Percentiles rank a stretch among this genome's conserved stretches.
phyloP scores from a whole-genome alignment of 805 yeast genomes.

The Saturnispora sekii region DNA sequence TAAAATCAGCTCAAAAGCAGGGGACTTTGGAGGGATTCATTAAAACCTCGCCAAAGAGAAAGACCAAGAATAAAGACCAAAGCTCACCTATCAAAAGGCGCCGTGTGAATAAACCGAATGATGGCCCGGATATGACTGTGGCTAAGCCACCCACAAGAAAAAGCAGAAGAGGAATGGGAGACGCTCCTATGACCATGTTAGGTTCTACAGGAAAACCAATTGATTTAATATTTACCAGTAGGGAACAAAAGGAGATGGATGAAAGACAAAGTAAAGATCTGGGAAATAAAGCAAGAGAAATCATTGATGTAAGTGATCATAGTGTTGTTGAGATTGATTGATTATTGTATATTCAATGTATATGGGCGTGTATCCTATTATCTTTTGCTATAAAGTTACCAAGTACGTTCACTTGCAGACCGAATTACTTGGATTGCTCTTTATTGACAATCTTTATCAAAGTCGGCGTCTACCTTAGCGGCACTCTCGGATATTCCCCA shows the following conservation, averaged over 20 bases:
- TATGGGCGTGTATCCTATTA: background rate
- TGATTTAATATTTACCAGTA: constrained; percentile 1
- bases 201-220: constrained; percentile 2
- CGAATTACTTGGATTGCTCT: background rate
- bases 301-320: background rate
- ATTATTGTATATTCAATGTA: background rate
- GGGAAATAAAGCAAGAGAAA: background rate
- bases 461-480: constrained; percentile 25
- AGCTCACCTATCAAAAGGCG: too few relatives aligned
- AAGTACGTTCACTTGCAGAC: background rate
- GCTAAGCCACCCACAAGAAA: background rate
- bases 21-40: too few relatives aligned
- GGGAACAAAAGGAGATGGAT: background rate
- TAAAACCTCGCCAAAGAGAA: too few relatives aligned
- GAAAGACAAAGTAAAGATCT: background rate
- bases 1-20: too few relatives aligned
- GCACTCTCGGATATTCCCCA: constrained; percentile 30
- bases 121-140: background rate
- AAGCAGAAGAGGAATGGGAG: background rate
- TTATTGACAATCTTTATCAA: constrained; percentile 11
- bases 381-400: background rate
- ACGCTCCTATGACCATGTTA: background rate
- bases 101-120: background rate
- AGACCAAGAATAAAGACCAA: too few relatives aligned
- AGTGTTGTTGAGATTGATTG: constrained; percentile 8